Conservation (phyloP, 2,329 filamentous ascomycete genomes). For the Cytospora piceicola region DNA sequence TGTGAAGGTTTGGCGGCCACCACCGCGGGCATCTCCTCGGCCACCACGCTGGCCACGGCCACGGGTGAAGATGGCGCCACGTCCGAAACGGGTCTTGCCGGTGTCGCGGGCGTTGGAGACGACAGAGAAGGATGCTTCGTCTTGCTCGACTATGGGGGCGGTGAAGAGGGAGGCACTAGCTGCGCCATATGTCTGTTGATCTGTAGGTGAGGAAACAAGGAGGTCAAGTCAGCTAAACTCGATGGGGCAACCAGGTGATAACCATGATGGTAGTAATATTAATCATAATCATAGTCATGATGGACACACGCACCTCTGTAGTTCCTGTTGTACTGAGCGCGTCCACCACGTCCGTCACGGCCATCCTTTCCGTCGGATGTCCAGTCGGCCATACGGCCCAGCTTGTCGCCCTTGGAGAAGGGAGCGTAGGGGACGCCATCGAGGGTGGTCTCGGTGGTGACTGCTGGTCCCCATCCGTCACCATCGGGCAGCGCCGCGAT, state of each 20-base stretch:
- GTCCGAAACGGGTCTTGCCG: slow-evolving; percentile 82
- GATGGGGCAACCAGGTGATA: neutral
- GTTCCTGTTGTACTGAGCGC: slow-evolving; percentile 89
- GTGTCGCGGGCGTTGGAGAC: slow-evolving; percentile 93
- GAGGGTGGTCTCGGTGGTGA: slow-evolving; percentile 83
- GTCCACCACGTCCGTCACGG: slow-evolving; percentile 71
- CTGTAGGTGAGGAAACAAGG: slow-evolving; percentile 49
- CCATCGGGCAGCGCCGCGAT: slow-evolving; percentile 73
- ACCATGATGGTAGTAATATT: too few relatives aligned
- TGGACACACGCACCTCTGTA: slow-evolving; percentile 73
- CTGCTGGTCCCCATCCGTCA: slow-evolving; percentile 85
- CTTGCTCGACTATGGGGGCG: slow-evolving; percentile 80
- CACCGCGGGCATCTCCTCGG: slow-evolving; percentile 64
- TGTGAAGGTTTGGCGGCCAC: slow-evolving; percentile 66
- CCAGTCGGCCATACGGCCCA: slow-evolving; percentile 99
- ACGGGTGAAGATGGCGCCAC: slow-evolving; percentile 88
- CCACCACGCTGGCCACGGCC: slow-evolving; percentile 78
- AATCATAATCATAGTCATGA: neutral
- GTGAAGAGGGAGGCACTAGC: slow-evolving; percentile 86
- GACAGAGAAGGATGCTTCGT: slow-evolving; percentile 96
- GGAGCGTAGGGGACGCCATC: slow-evolving; percentile 96
- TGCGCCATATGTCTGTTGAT: slow-evolving; percentile 96
- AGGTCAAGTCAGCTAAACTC: neutral
- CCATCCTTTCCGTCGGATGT: slow-evolving; percentile 85
- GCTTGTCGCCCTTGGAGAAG: slow-evolving; percentile 97